Percentiles rank a stretch among this genome's conserved stretches.
phyloP scores from a whole-genome alignment of 305 asterid species.

The Rubia occidens region DNA sequence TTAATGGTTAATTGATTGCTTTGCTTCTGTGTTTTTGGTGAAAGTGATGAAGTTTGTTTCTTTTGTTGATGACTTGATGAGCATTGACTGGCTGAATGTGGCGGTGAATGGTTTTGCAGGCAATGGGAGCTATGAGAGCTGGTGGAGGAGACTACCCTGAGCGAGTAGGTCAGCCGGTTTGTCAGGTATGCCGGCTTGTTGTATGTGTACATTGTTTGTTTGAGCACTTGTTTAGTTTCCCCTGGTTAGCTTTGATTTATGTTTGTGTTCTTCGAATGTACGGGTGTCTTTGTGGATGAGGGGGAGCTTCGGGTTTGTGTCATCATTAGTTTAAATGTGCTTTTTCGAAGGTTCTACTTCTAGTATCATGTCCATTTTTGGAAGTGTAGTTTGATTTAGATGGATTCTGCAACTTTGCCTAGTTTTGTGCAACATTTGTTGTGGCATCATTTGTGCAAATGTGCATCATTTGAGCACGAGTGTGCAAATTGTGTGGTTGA shows the following conservation, averaged over 20 bases:
- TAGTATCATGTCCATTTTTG: background rate
- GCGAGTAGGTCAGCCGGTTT: slow-evolving; percentile 71
- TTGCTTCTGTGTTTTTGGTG: background rate
- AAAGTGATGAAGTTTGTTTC: slow-evolving; percentile 9
- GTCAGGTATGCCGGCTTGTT: slow-evolving; percentile 51
- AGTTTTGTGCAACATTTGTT: background rate
- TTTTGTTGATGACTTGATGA: slow-evolving; percentile 9
- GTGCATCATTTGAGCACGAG: too few species aligned
- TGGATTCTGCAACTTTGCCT: background rate
- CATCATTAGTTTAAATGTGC: background rate
- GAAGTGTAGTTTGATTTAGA: background rate
- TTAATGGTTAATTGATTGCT: background rate
- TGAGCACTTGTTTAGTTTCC: slow-evolving; percentile 1
- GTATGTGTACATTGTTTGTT: background rate
- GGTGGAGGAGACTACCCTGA: slow-evolving; percentile 68
- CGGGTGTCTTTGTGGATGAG: slow-evolving; percentile 9
- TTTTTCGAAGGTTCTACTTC: too few species aligned
- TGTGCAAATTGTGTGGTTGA: background rate
- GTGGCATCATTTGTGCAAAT: too few species aligned
- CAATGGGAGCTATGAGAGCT: slow-evolving; percentile 54
- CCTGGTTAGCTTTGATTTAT: background rate
- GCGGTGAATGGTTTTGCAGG: slow-evolving; percentile 35
- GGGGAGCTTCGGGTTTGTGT: background rate
- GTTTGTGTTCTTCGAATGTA: background rate
- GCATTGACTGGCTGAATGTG: slow-evolving; percentile 14